Base-by-base conservation (phyloP, 176 grass and related monocot species). In the Eleusine coracana region DNA sequence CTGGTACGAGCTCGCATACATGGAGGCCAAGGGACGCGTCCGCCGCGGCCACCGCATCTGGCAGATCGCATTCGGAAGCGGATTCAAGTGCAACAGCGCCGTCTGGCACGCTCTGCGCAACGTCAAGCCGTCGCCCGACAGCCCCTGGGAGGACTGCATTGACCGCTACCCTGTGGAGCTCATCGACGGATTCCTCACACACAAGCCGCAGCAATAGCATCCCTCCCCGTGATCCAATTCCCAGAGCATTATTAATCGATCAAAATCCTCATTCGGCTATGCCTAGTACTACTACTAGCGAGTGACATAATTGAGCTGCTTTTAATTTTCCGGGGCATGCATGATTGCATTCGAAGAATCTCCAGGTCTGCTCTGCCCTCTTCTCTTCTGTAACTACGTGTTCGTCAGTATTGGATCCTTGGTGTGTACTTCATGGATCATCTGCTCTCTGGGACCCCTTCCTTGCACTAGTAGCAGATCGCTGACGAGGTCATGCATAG, bases 71-170 rank as follows among this genome's bases (percentile, higher is more conserved):
- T 97, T 97, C 76, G 94, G 94, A 40, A 92, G 90, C 63, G 90
- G 94, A 29, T 97, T 97, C 88, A 97, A 97, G 88, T 97, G 94
- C 85, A 97, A 97, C 80, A 97, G 94, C 72, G 92, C 92, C 0
- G 90, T 97, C 21, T 97, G 94, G 94, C 87, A 92, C 29, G 89
- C 94, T 3, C 87, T 97, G 5, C 73, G 88, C 46, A 90, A 91
- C 71, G 92, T 97, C 61, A 89, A 86, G 71, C 90, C 94, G 42
- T 92, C 86, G 3, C 80, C 78, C 25, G 42, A 86, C 80, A 92
- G 67, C 74, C 94, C 94, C 0, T 97, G 94, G 94, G 78, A 92
- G 27, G 90, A 89, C 73, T 94, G 92, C 87, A 94, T 97, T 59
- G 34, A 94, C 44, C 68, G 86, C 9, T 97, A 97, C 87, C 92